These are phyloP conservation scores for Phytophthora pistaciae DNA, from an alignment of 352 stramenopile genomes.

Conservation along the genomic window DNA sequence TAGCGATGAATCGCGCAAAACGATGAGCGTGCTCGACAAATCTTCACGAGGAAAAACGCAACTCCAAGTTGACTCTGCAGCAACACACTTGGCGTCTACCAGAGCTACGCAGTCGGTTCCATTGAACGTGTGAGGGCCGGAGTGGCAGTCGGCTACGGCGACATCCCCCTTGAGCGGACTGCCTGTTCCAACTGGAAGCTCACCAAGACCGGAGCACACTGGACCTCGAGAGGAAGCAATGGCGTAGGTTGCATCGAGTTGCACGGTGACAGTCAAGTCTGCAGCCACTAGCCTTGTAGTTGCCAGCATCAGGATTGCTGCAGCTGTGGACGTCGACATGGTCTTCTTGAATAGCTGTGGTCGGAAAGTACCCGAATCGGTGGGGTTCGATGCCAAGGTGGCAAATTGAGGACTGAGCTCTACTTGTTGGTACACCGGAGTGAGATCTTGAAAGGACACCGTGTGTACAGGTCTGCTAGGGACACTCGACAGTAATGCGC, in stretches of 20 bases:
- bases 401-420: not conserved
- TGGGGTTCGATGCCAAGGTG: not conserved
- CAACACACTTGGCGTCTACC: constrained; percentile 35
- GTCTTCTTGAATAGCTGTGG: not conserved
- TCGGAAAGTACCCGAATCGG: no score
- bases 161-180: constrained; percentile 51
- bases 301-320: not conserved
- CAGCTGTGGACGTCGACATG: not conserved
- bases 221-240: constrained; percentile 35
- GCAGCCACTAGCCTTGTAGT: not conserved
- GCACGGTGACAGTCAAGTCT: constrained; percentile 12
- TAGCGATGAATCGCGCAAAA: constrained; percentile 1
- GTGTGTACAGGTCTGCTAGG: not conserved
- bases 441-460: not conserved
- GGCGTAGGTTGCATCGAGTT: constrained; percentile 52
- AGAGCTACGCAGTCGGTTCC: constrained; percentile 38
- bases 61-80: constrained; percentile 31
- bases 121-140: constrained; percentile 44
- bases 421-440: not conserved
- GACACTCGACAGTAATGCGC: not conserved
- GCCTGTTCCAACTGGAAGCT: constrained; percentile 29
- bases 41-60: constrained; percentile 30
- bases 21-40: constrained; percentile 15
- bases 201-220: constrained; percentile 44
- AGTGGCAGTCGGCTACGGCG: constrained; percentile 41